A percentile compares a stretch with the other conserved stretches of the same genome.
Conservation (phyloP, 2,329 filamentous ascomycete genomes). For the Cryphonectria naterciae region DNA sequence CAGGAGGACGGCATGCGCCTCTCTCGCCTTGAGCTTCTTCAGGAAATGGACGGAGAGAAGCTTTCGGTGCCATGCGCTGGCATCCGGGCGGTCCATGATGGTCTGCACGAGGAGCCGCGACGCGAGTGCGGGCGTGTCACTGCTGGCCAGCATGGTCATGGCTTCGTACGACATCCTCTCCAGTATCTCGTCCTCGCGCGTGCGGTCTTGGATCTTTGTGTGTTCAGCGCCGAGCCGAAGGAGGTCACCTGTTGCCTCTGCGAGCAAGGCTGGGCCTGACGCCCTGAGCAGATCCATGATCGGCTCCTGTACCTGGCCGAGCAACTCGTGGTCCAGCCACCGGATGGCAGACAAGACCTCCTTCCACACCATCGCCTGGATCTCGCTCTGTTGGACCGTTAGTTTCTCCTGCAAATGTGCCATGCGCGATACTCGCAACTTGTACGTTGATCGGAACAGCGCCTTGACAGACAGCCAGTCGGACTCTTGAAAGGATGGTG, state of each 20-base stretch:
- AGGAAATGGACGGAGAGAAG: conserved; percentile 16
- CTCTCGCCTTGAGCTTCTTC: conserved; percentile 13
- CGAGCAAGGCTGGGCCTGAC: conserved; percentile 5
- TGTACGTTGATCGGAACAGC: conserved; percentile 5
- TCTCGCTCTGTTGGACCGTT: neutral
- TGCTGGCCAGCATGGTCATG: conserved; percentile 6
- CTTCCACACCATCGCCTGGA: conserved; percentile 3
- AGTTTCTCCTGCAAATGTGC: neutral
- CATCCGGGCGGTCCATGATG: conserved; percentile 22
- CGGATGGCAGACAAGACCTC: conserved; percentile 7
- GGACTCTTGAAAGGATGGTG: conserved; percentile 18
- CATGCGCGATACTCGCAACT: neutral
- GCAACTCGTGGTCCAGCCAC: conserved; percentile 16
- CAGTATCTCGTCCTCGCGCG: neutral
- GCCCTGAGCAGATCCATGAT: conserved; percentile 7
- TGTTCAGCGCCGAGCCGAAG: conserved; percentile 9
- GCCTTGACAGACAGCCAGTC: conserved; percentile 12
- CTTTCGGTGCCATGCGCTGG: conserved; percentile 23
- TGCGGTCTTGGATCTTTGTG: neutral
- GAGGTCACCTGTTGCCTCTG: conserved; percentile 16
- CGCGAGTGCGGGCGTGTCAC: conserved; percentile 14
- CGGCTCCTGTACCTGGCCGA: neutral
- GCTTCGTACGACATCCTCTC: conserved; percentile 19
- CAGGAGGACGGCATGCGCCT: conserved; percentile 15
- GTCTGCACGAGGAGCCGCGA: conserved; percentile 21